These are phyloP conservation scores for Trichoderma gracile DNA, from an alignment of 2,329 filamentous ascomycete genomes.

Conservation along the genomic window DNA sequence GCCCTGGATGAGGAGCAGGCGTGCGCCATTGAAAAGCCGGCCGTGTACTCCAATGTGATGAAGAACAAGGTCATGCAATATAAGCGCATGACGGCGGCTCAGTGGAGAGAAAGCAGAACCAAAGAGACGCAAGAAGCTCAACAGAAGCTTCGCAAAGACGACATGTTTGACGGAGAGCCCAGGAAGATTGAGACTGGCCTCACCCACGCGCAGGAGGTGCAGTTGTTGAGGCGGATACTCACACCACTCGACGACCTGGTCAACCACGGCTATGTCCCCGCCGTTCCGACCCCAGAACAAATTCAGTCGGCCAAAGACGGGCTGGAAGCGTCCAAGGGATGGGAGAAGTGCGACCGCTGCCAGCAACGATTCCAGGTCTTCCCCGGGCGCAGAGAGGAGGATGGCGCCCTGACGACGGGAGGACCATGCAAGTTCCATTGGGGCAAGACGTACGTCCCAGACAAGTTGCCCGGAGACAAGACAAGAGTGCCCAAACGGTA, in stretches of 20 bases:
- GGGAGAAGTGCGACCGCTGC: conserved; percentile 89
- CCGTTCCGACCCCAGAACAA: conserved; percentile 63
- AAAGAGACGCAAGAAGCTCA: conserved; percentile 42
- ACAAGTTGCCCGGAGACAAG: conserved; percentile 57
- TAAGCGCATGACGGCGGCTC: conserved; percentile 69
- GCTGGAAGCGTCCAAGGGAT: conserved; percentile 67
- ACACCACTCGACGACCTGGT: conserved; percentile 66
- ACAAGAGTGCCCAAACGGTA: conserved; percentile 63
- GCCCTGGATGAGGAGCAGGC: conserved; percentile 78
- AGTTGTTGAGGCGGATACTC: conserved; percentile 61
- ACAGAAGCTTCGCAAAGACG: conserved; percentile 37
- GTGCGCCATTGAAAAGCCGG: conserved; percentile 63
- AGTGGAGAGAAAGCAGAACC: conserved; percentile 68
- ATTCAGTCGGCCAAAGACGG: conserved; percentile 67
- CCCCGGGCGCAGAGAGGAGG: conserved; percentile 75
- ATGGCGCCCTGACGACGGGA: conserved; percentile 72
- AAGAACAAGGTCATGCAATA: conserved; percentile 76
- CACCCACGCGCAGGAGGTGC: conserved; percentile 64
- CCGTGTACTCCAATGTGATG: conserved; percentile 80
- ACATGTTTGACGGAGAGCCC: conserved; percentile 39
- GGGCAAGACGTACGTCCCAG: conserved; percentile 65
- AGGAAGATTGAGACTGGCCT: conserved; percentile 70
- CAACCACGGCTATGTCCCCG: conserved; percentile 72
- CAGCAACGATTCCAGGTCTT: conserved; percentile 86
- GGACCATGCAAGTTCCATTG: conserved; percentile 81